Evolutionary conservation across 176 grass and related monocot species (phyloP).

Genomic region (Triticum monococcum): DNA sequence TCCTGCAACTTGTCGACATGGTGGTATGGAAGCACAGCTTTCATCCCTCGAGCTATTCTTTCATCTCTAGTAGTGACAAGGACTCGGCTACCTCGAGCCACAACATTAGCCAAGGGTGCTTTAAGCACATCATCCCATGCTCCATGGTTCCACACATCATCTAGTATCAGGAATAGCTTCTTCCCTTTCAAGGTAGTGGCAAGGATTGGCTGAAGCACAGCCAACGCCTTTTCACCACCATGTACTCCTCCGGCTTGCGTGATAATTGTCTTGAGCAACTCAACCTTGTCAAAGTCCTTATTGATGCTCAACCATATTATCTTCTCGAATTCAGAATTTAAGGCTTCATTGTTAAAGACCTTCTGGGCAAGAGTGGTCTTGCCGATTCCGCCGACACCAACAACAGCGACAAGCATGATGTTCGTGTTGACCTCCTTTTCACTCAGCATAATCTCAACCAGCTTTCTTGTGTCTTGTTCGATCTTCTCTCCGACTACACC

Average conservation of each 20-base stretch:
- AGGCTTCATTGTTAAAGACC: background rate
- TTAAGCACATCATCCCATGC: background rate
- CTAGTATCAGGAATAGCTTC: background rate
- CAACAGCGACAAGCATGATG: constrained; percentile 4
- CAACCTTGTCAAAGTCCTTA: background rate
- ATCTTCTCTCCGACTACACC: constrained; percentile 11
- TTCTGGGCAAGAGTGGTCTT: constrained; percentile 50
- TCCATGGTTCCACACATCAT: background rate
- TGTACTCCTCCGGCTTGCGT: background rate
- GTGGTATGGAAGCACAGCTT: background rate
- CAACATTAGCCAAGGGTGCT: background rate
- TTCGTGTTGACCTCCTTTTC: background rate
- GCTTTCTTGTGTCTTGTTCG: background rate
- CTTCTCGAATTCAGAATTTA: background rate
- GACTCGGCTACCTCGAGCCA: background rate
- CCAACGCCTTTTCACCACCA: background rate
- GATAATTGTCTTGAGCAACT: background rate
- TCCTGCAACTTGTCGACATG: background rate
- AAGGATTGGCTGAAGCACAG: background rate
- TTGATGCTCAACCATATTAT: constrained; percentile 33
- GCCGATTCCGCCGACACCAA: constrained; percentile 35
- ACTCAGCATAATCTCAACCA: background rate
- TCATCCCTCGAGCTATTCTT: background rate
- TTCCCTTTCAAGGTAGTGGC: background rate
- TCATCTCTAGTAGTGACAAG: constrained; percentile 9